Conservation (phyloP, 345 rosid species). For the Aegle marmelos region DNA sequence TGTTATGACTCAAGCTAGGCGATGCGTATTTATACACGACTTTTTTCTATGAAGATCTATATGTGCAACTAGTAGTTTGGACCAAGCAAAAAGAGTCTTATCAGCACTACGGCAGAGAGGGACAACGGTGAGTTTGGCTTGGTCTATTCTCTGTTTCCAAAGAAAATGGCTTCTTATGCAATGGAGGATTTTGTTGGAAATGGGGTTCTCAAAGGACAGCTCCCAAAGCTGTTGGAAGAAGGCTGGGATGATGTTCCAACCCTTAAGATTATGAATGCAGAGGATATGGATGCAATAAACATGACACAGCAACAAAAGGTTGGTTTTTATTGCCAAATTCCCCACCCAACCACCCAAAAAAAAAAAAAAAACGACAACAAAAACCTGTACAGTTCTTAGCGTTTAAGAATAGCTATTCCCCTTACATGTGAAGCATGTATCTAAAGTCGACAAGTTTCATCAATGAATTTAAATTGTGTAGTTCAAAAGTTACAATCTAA, state of each 20-base stretch:
- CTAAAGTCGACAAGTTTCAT: neutral
- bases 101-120: neutral
- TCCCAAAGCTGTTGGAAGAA: constrained; percentile 56
- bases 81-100: neutral
- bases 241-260: constrained; percentile 83
- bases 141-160: constrained; percentile 4
- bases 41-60: neutral
- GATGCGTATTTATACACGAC: neutral
- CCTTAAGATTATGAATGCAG: constrained; percentile 58
- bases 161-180: constrained; percentile 55
- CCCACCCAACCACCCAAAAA: neutral
- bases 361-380: neutral
- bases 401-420: too few relatives aligned
- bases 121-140: neutral
- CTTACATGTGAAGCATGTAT: neutral
- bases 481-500: neutral
- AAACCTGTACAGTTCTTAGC: neutral
- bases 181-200: constrained; percentile 60
- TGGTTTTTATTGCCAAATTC: neutral
- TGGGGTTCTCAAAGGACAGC: constrained; percentile 44
- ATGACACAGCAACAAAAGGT: constrained; percentile 63
- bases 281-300: constrained; percentile 50
- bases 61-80: constrained; percentile 6
- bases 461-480: neutral
- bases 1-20: neutral